Conservation (phyloP, 129 eudicot genomes). For the Rutidosis leptorrhynchoides region DNA sequence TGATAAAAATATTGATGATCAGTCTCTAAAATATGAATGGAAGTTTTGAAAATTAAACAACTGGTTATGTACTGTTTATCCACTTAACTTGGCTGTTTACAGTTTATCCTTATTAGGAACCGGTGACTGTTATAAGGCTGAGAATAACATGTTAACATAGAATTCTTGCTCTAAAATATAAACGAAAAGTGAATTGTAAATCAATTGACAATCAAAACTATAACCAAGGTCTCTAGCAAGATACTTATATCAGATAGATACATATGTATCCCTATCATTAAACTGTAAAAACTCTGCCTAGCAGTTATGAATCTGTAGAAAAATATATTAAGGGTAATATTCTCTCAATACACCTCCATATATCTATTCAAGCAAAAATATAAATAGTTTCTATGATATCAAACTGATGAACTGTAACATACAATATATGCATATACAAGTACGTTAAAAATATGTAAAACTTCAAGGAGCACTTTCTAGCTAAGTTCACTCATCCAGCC, state of each 20-base stretch:
- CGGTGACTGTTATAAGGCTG: not conserved
- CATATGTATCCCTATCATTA: not conserved
- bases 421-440: not conserved
- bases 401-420: not conserved
- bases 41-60: conserved; percentile 1
- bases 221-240: not conserved
- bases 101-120: not conserved
- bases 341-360: not conserved
- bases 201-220: not conserved
- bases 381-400: not conserved
- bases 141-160: not conserved
- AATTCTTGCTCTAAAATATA: not conserved
- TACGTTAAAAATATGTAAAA: not conserved
- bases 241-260: not conserved
- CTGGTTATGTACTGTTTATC: conserved; percentile 4
- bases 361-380: not conserved
- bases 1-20: conserved; percentile 2
- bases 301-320: conserved; percentile 8
- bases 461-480: not conserved
- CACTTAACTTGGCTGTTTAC: not conserved
- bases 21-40: conserved; percentile 2
- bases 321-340: not conserved
- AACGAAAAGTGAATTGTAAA: no score
- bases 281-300: not conserved
- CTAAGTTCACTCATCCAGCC: conserved; percentile 1